Base-by-base conservation (phyloP, 345 rosid species). In the Excoecaria agallocha region DNA sequence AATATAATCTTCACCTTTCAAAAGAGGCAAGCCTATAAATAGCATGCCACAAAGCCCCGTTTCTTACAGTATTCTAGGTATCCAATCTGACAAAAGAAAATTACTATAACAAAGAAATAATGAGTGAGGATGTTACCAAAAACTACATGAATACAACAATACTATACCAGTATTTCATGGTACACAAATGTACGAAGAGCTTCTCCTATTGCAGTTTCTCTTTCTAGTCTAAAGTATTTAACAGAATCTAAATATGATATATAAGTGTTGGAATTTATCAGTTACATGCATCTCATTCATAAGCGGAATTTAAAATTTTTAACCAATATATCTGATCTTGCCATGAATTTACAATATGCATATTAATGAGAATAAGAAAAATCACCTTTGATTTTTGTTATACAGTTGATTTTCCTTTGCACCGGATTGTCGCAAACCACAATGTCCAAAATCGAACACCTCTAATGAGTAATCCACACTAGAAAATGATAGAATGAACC, bases 1-100 rank as follows among this genome's bases (percentile, higher is more conserved):
- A 20, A 79, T 75, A 61, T 79, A 79, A 61, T 79, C 82, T 79
- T 79, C 82, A 15, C 79, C 82, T 73, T 79, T 79, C 25, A 79
- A 13, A 45, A 79, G 82, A 30, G 82, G 52, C 79, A 79, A 20
- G 82, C 82, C 82, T 79, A 79, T 43, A 79, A 57, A 66, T 79
- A 75, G 71, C 82, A 79, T 22, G 72, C 77, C 19, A 58, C 57
- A 67, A 79, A 79, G 66, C 82, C 82, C 25, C 76, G 70, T n/a
- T 67, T 75, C 79, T 79, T 79, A 50, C 82, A 75, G 65, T 75
- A 79, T 45, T 79, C 79, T 12, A 79, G 82, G 68, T 79, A 79
- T 30, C 79, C 82, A 30, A 79, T 75, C 82, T 79, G 79, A 20
- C 5, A 37, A 74, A 19, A 45, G 51, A 30, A 45, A 68, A 58